Base-by-base conservation (phyloP, 164 flowering plant genomes). In the Vitis cinerea region DNA sequence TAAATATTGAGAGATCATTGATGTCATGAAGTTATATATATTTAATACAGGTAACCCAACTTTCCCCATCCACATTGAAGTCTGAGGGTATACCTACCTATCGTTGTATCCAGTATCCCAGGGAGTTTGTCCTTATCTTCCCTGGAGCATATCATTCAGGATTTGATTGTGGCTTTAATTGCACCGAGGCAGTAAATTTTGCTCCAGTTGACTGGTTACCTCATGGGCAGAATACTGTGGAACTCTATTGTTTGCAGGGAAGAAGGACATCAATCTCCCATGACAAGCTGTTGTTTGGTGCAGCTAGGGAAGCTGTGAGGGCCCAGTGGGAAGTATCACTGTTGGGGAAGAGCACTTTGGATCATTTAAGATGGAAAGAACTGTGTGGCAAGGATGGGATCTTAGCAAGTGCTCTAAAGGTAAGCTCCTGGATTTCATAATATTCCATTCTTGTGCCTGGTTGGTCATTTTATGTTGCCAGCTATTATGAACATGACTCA, bases 131-230 rank as follows among this genome's bases (percentile, higher is more conserved):
- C 72, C 78, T 93, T 61, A 79, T 83, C 54, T 80, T 91, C 64
- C 96, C 98, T 29, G 86, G 91, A 63, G 88, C 91, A 64, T 90
- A 88, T 77, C 84, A 88, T 80, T 75, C 94, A 3, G 89, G 83
- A 55, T 83, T 93, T 75, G 84, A 86, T 75, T 81, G 89, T 74
- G 98, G 97, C 9, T 93, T 93, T 68, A 93, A 88, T 71, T 87
- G 86, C 74, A 72, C 84, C 0, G 97, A 90, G 78, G 75, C 78
- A 14, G 89, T 82, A 19, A 82, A 81, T 74, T 80, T 87, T 65
- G 97, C 97, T 69, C 90, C 94, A 31, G 57, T 93, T 23, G 90
- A 90, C 68, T 93, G 98, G 98, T 75, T 93, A 77, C 89, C 90
- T 60, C 82, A 87, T 75, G 97, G 98, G 48, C 90, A 85, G 71